These are phyloP conservation scores for Zymoseptoria brevis DNA, from an alignment of 2,329 filamentous ascomycete species.

Conservation along the genomic window DNA sequence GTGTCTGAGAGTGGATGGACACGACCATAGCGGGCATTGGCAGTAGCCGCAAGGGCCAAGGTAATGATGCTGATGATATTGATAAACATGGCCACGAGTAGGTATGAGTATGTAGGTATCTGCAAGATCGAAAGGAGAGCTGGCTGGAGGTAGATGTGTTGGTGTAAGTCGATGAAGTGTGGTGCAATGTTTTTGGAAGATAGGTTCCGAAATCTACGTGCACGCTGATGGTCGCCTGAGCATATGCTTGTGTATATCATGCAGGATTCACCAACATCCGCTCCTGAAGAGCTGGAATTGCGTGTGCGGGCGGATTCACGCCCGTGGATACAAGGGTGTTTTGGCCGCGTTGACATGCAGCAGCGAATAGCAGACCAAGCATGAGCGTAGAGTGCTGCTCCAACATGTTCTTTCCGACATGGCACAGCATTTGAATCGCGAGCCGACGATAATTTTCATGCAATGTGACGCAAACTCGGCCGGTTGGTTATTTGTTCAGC, in stretches of 20 bases:
- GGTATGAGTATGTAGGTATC: background rate
- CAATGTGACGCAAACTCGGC: background rate
- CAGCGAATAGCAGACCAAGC: background rate
- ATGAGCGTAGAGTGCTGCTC: background rate
- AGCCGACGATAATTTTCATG: background rate
- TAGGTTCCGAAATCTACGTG: background rate
- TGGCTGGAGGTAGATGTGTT: background rate
- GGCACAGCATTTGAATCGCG: background rate
- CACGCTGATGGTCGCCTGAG: background rate
- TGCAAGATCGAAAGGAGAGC: background rate
- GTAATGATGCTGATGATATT: background rate
- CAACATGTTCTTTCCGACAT: background rate
- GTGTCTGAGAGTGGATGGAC: background rate
- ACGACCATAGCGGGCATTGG: background rate
- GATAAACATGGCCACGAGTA: background rate
- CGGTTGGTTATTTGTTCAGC: background rate
- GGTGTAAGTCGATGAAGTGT: background rate
- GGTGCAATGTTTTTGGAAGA: background rate
- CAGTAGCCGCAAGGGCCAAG: background rate
- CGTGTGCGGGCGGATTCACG: background rate
- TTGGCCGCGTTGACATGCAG: background rate
- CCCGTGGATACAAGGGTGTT: background rate
- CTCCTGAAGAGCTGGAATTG: background rate
- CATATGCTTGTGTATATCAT: background rate
- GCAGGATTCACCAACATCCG: background rate